Evolutionary conservation across 768 basidiomycete species (phyloP).

Genomic region (Ramaria rubella): DNA sequence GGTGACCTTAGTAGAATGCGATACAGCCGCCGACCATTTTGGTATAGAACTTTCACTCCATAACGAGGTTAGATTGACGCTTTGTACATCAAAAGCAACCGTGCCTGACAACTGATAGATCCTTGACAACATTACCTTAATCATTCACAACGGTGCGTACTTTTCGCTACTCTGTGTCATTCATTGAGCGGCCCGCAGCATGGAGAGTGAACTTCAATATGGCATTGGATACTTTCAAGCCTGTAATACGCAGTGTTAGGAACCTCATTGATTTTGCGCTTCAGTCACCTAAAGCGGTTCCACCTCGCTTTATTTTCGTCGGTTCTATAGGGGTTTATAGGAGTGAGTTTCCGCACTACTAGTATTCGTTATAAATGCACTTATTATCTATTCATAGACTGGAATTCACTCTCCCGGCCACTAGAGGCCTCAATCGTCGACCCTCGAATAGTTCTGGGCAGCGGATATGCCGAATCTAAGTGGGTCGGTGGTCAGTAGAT

Average conservation of each 20-base stretch:
- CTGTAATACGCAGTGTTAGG: constrained; percentile 7
- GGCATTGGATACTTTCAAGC: background rate
- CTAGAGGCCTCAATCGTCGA: constrained; percentile 30
- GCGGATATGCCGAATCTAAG: constrained; percentile 43
- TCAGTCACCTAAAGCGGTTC: background rate
- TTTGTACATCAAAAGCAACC: no score
- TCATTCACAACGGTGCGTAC: no score
- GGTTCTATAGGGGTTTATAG: constrained; percentile 11
- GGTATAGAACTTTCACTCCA: no score
- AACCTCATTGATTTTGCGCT: constrained; percentile 12
- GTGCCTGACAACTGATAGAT: no score
- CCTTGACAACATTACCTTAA: constrained; percentile 15
- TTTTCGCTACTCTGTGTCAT: no score
- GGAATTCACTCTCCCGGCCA: constrained; percentile 8
- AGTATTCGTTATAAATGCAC: no score
- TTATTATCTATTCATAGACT: background rate
- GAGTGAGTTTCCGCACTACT: no score
- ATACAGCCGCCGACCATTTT: no score
- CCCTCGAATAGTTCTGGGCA: constrained; percentile 28
- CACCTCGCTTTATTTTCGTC: constrained; percentile 12
- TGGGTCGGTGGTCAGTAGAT: constrained; percentile 12
- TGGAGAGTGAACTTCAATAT: constrained; percentile 16
- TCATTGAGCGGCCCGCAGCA: constrained; percentile 10
- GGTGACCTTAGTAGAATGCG: constrained; percentile 11
- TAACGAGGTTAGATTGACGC: no score